Base-by-base conservation (phyloP, 805 yeast genomes). In the Lipomyces yamadae region DNA sequence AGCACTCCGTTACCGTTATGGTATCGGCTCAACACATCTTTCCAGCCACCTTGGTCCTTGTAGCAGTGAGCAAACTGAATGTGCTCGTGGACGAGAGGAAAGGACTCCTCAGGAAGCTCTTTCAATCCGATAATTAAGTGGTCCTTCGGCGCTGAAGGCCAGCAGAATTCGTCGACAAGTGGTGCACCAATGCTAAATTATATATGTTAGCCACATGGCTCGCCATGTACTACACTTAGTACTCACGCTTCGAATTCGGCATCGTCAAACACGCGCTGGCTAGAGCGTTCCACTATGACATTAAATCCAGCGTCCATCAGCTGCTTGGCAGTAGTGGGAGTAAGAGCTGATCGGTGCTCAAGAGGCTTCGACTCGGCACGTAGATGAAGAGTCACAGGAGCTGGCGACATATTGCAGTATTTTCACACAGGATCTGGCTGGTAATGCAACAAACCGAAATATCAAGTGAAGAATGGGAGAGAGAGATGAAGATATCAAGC, bases 21-120 rank as follows among this genome's bases (percentile, higher is more conserved):
- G 82, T 92, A 95, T 79, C 99, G 86, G 66, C 83, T 77, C 74
- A 95, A 81, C 15, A 95, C 98, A 67, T 92, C 91, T 78, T 91
- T 81, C 99, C 99, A 95, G 61, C 99, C 99, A 70, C 81, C 97
- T 82, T 95, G 99, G 81, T 94, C 86, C 82, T 95, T 95, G 82
- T 95, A 95, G 82, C 99, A 95, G 80, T 95, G 99, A 56, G 99
- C 99, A 81, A 95, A 95, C 81, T 95, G 98, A 72, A 95, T 91
- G 80, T 95, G 99, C 78, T 93, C 97, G 78, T 95, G 98, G 61
- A 90, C 85, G 69, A 95, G 85, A 29, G 99, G 99, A 86, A 94
- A 95, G 37, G 86, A 83, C 70, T 87, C 87, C 80, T 93, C 98
- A 52, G 97, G 97, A 76, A 95, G 84, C 79, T 95, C 99, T 81